Evolutionary conservation across 257 asterid genomes (phyloP), one percentile per base, ranked within the genome.

Genomic region (Gentiana dahurica): DNA sequence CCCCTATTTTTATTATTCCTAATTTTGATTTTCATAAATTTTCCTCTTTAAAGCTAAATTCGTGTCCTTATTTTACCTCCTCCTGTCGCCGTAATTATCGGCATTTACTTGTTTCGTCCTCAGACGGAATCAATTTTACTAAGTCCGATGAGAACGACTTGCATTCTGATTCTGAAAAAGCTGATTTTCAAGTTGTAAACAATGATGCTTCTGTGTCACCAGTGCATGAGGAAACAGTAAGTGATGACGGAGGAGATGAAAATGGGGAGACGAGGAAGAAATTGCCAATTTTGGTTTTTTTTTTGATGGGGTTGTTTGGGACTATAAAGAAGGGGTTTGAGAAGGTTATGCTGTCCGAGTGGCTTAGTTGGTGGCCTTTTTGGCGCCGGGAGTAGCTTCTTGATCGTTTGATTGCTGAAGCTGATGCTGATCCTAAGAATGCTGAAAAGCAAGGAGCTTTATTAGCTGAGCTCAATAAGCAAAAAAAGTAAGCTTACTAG

Each of bases 311-410:
- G 2, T 65, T 85, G 37, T 76, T 70, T 58, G 76, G 78, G 58
- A 73, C 78, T 64, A 65, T 80, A 61, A 83, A 59, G 68, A 73
- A 52, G 39, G 80, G 82, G 46, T 55, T 85, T 46, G 79, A 76
- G 82, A 77, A 76, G 70, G 34, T 91, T 38, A 11, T 76, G 57
- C 51, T 65, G 51, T 77, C 84, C 1, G 82, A 80, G 75, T 83
- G 87, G 93, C 80, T 85, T 58, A 65, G 77, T 65, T 91, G 89
- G 95, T 81, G 87, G 96, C 94, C 95, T 5, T 81, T 91, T 75
- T 66, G 86, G 94, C 77, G 65, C 56, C 82, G 80, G 80, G 95
- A 85, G 84, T 79, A 86, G 79, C 83, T 75, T 48, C 72, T 71
- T 71, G 93, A 85, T 45, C 74, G 73, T 65, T 69, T 91, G 77